A percentile compares a stretch with the other conserved stretches of the same genome.
Conservation (phyloP, 805 yeast genomes). For the Yarrowia hollandica region DNA sequence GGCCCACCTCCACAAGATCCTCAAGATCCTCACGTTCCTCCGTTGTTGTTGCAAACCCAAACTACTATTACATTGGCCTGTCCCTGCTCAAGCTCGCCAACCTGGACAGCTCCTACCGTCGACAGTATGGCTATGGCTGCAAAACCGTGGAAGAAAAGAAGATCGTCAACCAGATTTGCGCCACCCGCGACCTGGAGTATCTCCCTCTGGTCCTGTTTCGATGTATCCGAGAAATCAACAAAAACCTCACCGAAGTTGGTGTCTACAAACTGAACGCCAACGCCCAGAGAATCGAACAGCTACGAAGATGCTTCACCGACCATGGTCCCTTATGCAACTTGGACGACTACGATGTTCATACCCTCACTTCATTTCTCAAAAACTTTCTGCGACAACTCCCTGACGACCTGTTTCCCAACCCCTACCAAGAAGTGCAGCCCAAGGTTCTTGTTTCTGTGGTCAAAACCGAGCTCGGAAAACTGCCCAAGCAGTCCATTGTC, state of each 20-base stretch:
- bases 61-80: background rate
- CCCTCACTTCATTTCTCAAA: conserved; percentile 2
- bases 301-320: background rate
- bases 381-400: conserved; percentile 14
- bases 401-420: conserved; percentile 8
- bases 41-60: background rate
- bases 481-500: conserved; percentile 22
- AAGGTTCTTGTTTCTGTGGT: conserved; percentile 15
- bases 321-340: conserved; percentile 4
- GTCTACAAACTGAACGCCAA: conserved; percentile 1
- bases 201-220: conserved; percentile 8
- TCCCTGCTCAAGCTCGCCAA: background rate
- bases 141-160: conserved; percentile 5
- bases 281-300: background rate
- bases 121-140: conserved; percentile 3
- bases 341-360: background rate
- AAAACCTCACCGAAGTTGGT: conserved; percentile 4
- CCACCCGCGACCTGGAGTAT: conserved; percentile 19
- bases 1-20: background rate
- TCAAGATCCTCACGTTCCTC: background rate
- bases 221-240: conserved; percentile 9
- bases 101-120: conserved; percentile 10
- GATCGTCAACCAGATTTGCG: conserved; percentile 2
- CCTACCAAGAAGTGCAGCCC: background rate
- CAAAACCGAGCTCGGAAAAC: background rate